Percentiles rank a stretch among this genome's conserved stretches.
These are phyloP conservation scores for Tolypocladium tundrense DNA, from an alignment of 2,329 filamentous ascomycete genomes.

Conservation along the genomic window DNA sequence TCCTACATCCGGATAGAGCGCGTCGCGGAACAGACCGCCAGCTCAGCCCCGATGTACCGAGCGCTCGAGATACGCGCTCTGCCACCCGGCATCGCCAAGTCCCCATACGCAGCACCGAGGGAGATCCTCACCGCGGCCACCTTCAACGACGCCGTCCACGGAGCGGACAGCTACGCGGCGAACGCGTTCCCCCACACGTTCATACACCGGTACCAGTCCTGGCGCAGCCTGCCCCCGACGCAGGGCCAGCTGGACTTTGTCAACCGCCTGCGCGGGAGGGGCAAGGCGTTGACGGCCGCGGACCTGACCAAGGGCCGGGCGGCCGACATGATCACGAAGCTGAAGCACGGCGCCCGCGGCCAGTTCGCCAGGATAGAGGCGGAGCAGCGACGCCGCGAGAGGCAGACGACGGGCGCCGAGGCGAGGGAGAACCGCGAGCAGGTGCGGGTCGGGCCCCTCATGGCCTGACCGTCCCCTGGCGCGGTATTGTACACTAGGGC, in stretches of 20 bases:
- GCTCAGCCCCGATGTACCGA: conserved; percentile 21
- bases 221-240: conserved; percentile 59
- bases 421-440: conserved; percentile 34
- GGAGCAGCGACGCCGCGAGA: conserved; percentile 39
- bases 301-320: conserved; percentile 72
- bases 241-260: conserved; percentile 57
- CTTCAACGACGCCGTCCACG: conserved; percentile 69
- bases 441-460: conserved; percentile 46
- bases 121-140: conserved; percentile 54
- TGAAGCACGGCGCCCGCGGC: conserved; percentile 70
- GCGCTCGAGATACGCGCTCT: conserved; percentile 39
- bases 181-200: conserved; percentile 56
- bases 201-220: conserved; percentile 54
- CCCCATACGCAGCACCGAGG: conserved; percentile 59
- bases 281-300: conserved; percentile 39
- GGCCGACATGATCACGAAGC: conserved; percentile 83
- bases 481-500: background rate
- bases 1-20: conserved; percentile 48
- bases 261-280: conserved; percentile 50
- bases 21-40: conserved; percentile 8
- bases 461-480: conserved; percentile 7
- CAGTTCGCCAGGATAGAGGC: conserved; percentile 45
- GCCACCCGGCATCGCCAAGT: conserved; percentile 32
- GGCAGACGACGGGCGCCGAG: conserved; percentile 23
- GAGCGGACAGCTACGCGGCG: conserved; percentile 70